These are phyloP conservation scores for Gryganskiella cystojenkinii DNA, from an alignment of 192 early-diverging fungal genomes.

Conservation along the genomic window DNA sequence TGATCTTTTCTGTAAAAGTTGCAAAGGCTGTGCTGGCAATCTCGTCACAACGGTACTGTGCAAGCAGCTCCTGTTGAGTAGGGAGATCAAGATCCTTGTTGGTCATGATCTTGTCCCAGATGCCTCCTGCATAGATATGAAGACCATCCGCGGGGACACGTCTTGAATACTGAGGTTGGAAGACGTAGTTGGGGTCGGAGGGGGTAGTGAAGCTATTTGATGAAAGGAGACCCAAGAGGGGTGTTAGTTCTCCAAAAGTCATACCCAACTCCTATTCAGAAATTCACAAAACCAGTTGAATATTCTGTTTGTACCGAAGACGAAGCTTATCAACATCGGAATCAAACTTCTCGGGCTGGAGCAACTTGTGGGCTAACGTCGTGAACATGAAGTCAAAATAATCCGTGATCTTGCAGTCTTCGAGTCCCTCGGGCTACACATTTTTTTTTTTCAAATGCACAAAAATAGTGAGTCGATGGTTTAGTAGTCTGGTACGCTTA, in stretches of 20 bases:
- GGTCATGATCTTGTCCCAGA: conserved; percentile 97
- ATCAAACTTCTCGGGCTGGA: conserved; percentile 88
- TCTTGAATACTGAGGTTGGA: conserved; percentile 86
- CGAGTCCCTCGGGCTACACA: conserved; percentile 80
- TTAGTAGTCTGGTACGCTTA: too few species aligned
- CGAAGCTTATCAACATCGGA: conserved; percentile 71
- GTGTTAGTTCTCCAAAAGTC: not conserved
- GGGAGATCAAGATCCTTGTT: conserved; percentile 98
- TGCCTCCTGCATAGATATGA: conserved; percentile 87
- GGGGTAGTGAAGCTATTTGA: conserved; percentile 74
- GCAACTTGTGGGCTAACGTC: conserved; percentile 91
- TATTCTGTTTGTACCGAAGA: too few species aligned
- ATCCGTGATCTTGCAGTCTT: conserved; percentile 78
- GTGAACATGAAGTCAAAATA: conserved; percentile 95
- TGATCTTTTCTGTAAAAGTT: conserved; percentile 73
- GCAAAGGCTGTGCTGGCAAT: conserved; percentile 83
- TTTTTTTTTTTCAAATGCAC: conserved; percentile 2
- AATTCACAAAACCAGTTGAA: too few species aligned
- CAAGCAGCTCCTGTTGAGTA: conserved; percentile 97
- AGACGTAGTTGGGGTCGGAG: conserved; percentile 79
- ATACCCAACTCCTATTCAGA: too few species aligned
- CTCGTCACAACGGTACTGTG: conserved; percentile 99
- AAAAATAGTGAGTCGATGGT: not conserved
- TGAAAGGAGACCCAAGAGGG: not conserved
- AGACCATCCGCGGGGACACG: conserved; percentile 97